Percentiles rank a stretch among this genome's conserved stretches.
These are phyloP conservation scores for Amanita fuliginea DNA, from an alignment of 768 basidiomycete species.

Conservation along the genomic window DNA sequence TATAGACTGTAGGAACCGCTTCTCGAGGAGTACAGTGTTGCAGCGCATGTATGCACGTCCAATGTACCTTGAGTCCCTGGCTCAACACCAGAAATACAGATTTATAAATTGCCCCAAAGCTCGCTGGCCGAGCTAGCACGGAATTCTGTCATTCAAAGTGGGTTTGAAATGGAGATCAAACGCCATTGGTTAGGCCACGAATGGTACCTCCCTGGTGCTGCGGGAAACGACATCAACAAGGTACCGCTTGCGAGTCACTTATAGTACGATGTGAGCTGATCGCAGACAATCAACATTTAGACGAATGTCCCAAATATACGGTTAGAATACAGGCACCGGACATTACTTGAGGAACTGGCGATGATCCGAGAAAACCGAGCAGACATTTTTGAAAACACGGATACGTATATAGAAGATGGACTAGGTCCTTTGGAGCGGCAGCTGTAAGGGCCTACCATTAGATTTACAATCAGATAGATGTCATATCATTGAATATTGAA, in stretches of 20 bases:
- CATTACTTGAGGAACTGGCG: conserved; percentile 70
- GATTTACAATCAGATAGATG: no score
- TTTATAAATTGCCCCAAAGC: conserved; percentile 92
- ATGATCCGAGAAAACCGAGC: conserved; percentile 2
- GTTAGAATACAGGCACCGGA: conserved; percentile 84
- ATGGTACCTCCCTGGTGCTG: conserved; percentile 90
- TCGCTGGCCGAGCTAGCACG: conserved; percentile 95
- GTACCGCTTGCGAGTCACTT: conserved; percentile 24
- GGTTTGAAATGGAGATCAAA: conserved; percentile 98
- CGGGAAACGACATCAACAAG: conserved; percentile 95
- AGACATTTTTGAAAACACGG: neutral
- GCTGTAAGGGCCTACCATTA: neutral
- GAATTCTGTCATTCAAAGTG: conserved; percentile 93
- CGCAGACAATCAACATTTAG: conserved; percentile 23
- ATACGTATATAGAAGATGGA: neutral
- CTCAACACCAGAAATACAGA: conserved; percentile 30
- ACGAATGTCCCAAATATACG: conserved; percentile 96
- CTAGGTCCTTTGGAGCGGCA: neutral
- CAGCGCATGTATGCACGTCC: conserved; percentile 66
- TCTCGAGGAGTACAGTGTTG: conserved; percentile 95
- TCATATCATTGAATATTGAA: no score
- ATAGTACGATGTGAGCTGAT: neutral
- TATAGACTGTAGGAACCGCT: conserved; percentile 67
- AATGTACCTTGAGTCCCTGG: neutral
- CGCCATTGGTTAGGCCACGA: conserved; percentile 88